Evolutionary conservation across 1,284 basidiomycete species (phyloP), one percentile per base, ranked within the genome.

Genomic region (Fomitopsis palustris): DNA sequence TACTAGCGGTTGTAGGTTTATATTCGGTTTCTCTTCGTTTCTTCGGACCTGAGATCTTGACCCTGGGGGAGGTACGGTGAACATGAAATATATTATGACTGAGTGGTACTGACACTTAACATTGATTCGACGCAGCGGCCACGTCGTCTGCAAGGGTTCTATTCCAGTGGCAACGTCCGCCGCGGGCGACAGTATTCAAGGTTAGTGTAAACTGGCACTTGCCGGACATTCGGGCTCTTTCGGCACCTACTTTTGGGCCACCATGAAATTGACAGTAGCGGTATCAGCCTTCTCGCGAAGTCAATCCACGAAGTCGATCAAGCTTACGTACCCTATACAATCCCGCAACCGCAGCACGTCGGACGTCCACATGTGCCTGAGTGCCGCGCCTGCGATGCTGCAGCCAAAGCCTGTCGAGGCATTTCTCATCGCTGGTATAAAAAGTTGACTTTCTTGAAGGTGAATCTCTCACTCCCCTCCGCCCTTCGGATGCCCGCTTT

Each of bases 171-270:
- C 38, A 39, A 39, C 17, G 17, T 39, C 16, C 5, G 14, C 16
- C 17, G 16, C 19, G n/a, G 27, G 14, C 12, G 27, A 7, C 45
- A 9, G 35, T 23, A 47, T 47, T 29, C 25, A 29, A 16, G 25
- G 1, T n/a, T 29, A 47, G 33, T 10, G 31, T n/a, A 14, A n/a
- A 14, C 53, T 61, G 9, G 42, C 54, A 88, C 90, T 8, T 90
- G 90, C 4, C 93, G 74, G 0, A 88, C 81, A 53, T 93, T 81
- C 2, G 82, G 67, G 17, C 83, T 83, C 83, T 92, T 69, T 90
- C 87, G 3, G 84, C 86, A 2, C 81, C 87, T 62, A 70, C 62
- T 72, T 83, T 82, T 70, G 88, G 77, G 65, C 80, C 73, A 16
- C 79, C 75, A 57, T 82, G 59, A 81, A 61, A 57, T 84, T 83